Conservation (phyloP, 257 asterid species). For the Anisodus acutangulus region DNA sequence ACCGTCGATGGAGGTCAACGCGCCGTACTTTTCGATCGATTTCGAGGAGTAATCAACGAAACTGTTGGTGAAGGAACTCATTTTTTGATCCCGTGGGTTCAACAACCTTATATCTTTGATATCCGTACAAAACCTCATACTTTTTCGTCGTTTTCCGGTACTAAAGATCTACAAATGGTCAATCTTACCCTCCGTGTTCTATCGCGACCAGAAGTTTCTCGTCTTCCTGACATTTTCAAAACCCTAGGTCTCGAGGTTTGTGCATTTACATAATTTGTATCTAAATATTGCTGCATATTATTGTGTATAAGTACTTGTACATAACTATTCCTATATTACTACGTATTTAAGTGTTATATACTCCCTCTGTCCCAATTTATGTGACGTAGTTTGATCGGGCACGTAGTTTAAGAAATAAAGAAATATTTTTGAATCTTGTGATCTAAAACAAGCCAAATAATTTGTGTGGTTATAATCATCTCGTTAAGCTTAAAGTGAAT, state of each 20-base stretch:
- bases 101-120: conserved; percentile 82
- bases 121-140: conserved; percentile 90
- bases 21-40: conserved; percentile 89
- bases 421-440: no score
- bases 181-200: conserved; percentile 91
- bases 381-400: no score
- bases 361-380: no score
- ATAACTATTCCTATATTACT: no score
- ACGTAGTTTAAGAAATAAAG: no score
- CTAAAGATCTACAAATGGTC: conserved; percentile 98
- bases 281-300: no score
- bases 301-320: no score
- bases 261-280: no score
- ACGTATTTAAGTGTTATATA: no score
- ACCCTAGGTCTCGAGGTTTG: conserved; percentile 70
- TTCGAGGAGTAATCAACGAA: conserved; percentile 78
- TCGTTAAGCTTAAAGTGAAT: background rate
- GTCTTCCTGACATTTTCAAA: conserved; percentile 72
- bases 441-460: no score
- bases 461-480: no score
- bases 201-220: conserved; percentile 77
- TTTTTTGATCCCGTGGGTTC: conserved; percentile 86
- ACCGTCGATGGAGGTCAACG: conserved; percentile 97
- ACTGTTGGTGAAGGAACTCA: conserved; percentile 91
- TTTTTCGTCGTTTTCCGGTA: conserved; percentile 76